Percentiles rank a stretch among this genome's conserved stretches.
phyloP scores from a whole-genome alignment of 2,329 filamentous ascomycete species.

The Nothophoma quercina region DNA sequence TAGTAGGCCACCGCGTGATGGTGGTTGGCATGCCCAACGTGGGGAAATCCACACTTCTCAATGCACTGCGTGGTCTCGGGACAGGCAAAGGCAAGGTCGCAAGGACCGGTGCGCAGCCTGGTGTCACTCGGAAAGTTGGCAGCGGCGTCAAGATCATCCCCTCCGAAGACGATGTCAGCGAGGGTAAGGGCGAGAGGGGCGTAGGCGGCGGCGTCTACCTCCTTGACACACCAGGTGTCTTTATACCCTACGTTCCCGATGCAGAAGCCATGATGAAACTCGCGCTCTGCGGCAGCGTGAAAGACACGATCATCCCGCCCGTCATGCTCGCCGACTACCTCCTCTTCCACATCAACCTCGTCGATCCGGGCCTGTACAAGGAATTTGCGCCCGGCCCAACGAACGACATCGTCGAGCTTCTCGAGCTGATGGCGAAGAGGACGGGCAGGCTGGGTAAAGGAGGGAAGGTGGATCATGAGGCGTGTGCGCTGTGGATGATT shows the following conservation, averaged over 20 bases:
- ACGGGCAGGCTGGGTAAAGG: slow-evolving; percentile 80
- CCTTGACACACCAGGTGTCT: slow-evolving; percentile 92
- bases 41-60: slow-evolving; percentile 94
- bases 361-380: slow-evolving; percentile 68
- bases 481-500: slow-evolving; percentile 80
- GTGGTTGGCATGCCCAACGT: slow-evolving; percentile 98
- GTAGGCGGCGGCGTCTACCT: slow-evolving; percentile 74
- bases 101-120: slow-evolving; percentile 83
- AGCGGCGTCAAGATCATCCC: slow-evolving; percentile 80
- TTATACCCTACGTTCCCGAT: slow-evolving; percentile 88
- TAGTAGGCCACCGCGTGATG: slow-evolving; percentile 85
- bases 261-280: slow-evolving; percentile 92
- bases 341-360: slow-evolving; percentile 80
- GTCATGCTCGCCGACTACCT: slow-evolving; percentile 88
- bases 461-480: slow-evolving; percentile 73
- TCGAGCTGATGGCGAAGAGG: slow-evolving; percentile 73
- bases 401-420: slow-evolving; percentile 79
- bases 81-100: slow-evolving; percentile 75
- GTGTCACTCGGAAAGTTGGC: slow-evolving; percentile 85
- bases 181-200: slow-evolving; percentile 23
- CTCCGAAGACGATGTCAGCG: slow-evolving; percentile 55
- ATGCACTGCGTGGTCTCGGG: slow-evolving; percentile 77
- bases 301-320: slow-evolving; percentile 81
- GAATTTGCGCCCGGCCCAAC: slow-evolving; percentile 76
- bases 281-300: slow-evolving; percentile 88